Evolutionary conservation across 2,329 filamentous ascomycete genomes (phyloP).

Genomic region (Sodiomyces alkalinus): DNA sequence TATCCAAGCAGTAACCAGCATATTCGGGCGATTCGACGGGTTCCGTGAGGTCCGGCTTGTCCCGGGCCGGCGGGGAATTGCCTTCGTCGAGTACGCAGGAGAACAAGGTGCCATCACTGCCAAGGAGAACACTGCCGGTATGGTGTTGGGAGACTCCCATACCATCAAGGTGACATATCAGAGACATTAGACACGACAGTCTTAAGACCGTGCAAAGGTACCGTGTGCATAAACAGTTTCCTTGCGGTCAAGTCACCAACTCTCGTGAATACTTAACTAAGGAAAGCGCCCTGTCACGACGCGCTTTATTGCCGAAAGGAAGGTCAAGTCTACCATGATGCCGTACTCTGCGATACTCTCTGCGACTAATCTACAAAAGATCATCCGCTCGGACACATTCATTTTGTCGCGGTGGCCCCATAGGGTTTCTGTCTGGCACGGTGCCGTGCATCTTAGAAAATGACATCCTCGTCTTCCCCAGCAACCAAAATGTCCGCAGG

Average conservation of each 20-base stretch:
- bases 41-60: slow-evolving; percentile 89
- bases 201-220: too few species aligned
- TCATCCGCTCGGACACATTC: too few species aligned
- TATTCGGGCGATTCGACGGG: slow-evolving; percentile 83
- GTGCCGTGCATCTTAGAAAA: slow-evolving; percentile 43
- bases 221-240: too few species aligned
- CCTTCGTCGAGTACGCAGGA: slow-evolving; percentile 91
- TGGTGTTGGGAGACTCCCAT: slow-evolving; percentile 55
- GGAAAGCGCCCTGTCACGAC: too few species aligned
- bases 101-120: slow-evolving; percentile 82
- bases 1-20: slow-evolving; percentile 59
- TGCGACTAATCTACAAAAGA: too few species aligned
- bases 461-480: slow-evolving; percentile 70
- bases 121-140: slow-evolving; percentile 83
- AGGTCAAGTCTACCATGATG: too few species aligned
- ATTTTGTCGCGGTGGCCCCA: too few species aligned
- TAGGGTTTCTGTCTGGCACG: too few species aligned
- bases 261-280: too few species aligned
- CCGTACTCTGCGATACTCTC: too few species aligned
- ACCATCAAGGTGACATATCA: slow-evolving; percentile 94
- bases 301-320: too few species aligned
- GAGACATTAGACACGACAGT: slow-evolving; percentile 48
- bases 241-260: too few species aligned
- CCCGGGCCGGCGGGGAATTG: slow-evolving; percentile 73
- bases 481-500: slow-evolving; percentile 56